These are phyloP conservation scores for Dictyostelium gargantuum DNA, from an alignment of 208 protist genomes.

Conservation along the genomic window DNA sequence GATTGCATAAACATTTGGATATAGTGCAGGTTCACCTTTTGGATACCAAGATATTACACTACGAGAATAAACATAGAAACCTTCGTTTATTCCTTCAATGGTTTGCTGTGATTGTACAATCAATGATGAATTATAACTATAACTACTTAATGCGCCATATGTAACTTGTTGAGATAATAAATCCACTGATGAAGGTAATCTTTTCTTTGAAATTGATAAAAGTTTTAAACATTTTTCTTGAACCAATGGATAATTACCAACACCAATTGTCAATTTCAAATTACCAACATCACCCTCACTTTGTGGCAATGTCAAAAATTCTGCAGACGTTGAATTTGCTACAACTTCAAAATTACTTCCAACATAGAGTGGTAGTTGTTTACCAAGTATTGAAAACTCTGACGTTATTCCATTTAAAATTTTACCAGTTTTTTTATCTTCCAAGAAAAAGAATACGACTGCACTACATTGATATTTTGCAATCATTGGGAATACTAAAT, in stretches of 20 bases:
- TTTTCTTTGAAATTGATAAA: background rate
- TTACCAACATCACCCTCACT: background rate
- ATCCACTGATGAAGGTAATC: constrained; percentile 2
- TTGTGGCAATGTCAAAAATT: background rate
- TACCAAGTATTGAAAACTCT: background rate
- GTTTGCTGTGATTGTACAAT: constrained; percentile 1
- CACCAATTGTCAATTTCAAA: background rate
- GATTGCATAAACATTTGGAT: constrained; percentile 22
- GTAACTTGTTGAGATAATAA: constrained; percentile 49
- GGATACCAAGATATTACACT: background rate
- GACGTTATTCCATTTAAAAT: background rate
- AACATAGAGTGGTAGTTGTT: constrained; percentile 12
- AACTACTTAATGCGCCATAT: background rate
- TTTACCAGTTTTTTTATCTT: background rate
- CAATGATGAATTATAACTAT: constrained; percentile 7
- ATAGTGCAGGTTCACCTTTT: background rate
- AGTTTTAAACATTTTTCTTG: background rate
- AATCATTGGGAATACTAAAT: background rate
- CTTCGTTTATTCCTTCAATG: background rate
- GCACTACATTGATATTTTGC: background rate
- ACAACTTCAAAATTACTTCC: background rate
- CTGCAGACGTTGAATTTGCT: background rate
- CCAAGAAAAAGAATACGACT: background rate
- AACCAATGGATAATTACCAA: constrained; percentile 20
- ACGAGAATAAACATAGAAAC: background rate